Evolutionary conservation across 768 basidiomycete species (phyloP), one percentile per base, ranked within the genome.

Genomic region (Trametes punicea): DNA sequence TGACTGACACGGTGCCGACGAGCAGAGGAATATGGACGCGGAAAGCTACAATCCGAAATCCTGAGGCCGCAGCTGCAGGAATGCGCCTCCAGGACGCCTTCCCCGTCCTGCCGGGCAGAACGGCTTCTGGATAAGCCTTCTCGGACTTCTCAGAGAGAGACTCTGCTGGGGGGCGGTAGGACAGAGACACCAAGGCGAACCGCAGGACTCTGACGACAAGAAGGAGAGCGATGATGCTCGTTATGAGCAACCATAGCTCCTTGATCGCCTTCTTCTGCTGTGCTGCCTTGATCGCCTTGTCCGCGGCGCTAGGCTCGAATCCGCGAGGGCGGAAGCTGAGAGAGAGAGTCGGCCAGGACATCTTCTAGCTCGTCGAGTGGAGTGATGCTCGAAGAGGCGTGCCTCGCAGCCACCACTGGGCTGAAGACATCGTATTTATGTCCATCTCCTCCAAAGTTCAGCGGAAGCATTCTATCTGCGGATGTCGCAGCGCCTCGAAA

Each of bases 41-140:
- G 62, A 82, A 83, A 6, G 75, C 74, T 18, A 77, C 53, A 20
- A 81, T 76, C 20, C 76, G 74, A 66, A 81, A 82, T 6, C 65
- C 66, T 11, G 80, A 73, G 30, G 73, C 65, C 20, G 73, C 26
- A 1, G 75, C 78, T n/a, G 63, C 56, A 0, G 74, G 72, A 9
- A 76, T 53, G 26, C 73, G 70, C 27, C 70, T 62, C 61, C 63
- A 62, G 15, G 69, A 71, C 3, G 63, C 50, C 20, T 41, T 60
- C 9, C 67, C 62, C 13, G 60, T 58, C 18, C 41, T 36, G 6
- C 57, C 58, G 11, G 62, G 51, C 9, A 60, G 40, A 21, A 59
- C 46, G 11, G 23, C 46, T 30, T 63, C 66, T 4, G 41, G 39
- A 13, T 49, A 39, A 6, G 0, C 20, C 45, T 64, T 65, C 46